Evolutionary conservation across 1,284 basidiomycete genomes (phyloP).

Genomic region (Volvariella surrecta): DNA sequence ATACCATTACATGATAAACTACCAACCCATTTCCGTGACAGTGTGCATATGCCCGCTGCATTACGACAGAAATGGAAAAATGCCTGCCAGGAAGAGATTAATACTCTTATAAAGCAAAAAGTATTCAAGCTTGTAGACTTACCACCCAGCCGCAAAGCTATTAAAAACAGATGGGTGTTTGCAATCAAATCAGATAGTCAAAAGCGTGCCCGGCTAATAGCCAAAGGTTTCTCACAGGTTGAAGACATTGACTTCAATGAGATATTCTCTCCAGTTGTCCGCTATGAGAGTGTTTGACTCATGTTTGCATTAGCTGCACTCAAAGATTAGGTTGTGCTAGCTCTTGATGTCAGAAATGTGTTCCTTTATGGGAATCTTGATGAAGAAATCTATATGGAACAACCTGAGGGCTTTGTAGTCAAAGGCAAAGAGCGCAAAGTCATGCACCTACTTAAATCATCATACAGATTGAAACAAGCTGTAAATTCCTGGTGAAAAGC

Average conservation of each 20-base stretch:
- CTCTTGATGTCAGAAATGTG: conserved; percentile 27
- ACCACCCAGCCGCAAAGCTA: neutral
- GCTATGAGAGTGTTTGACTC: conserved; percentile 16
- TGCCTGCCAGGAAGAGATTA: neutral
- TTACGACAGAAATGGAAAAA: too few relatives aligned
- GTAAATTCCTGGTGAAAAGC: conserved; percentile 19
- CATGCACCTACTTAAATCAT: conserved; percentile 16
- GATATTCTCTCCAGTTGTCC: conserved; percentile 22
- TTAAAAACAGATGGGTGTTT: conserved; percentile 5
- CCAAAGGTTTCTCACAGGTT: conserved; percentile 1
- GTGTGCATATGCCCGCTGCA: too few relatives aligned
- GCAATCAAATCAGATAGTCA: neutral
- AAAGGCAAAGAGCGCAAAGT: conserved; percentile 11
- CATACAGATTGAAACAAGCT: conserved; percentile 26
- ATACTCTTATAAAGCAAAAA: conserved; percentile 7
- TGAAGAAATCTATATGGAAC: conserved; percentile 27
- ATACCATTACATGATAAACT: too few relatives aligned
- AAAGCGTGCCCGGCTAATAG: neutral
- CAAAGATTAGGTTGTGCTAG: conserved; percentile 16
- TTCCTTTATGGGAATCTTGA: conserved; percentile 28
- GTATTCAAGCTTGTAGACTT: conserved; percentile 13
- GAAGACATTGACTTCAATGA: conserved; percentile 1
- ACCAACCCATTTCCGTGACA: too few relatives aligned
- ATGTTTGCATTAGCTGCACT: conserved; percentile 19
- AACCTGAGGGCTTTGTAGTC: conserved; percentile 20